phyloP scores from a whole-genome alignment of 495 filamentous ascomycete genomes.

The Xylaria longipes region DNA sequence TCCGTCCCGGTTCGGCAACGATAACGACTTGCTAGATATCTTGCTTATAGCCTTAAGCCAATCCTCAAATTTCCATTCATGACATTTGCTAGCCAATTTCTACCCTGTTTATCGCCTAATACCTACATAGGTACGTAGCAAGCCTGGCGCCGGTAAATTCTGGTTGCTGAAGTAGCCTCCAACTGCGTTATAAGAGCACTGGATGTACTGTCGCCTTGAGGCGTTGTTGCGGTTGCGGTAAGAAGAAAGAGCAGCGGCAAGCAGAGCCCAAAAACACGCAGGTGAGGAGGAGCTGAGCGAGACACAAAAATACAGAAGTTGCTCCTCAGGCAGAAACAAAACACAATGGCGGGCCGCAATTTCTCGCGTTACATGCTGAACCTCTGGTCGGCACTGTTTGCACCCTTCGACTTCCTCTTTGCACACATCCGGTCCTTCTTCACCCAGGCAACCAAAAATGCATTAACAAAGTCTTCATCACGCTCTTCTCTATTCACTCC shows the following conservation, averaged over 20 bases:
- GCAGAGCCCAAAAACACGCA: neutral
- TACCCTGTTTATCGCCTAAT: neutral
- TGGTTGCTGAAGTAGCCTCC: neutral
- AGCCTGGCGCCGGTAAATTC: neutral
- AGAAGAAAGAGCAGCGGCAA: neutral
- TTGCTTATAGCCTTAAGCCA: constrained; percentile 3
- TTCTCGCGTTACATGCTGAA: constrained; percentile 42
- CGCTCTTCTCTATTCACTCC: constrained; percentile 3
- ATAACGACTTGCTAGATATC: constrained; percentile 6
- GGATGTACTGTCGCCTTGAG: neutral
- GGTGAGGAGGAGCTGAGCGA: constrained; percentile 14
- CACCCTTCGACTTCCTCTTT: constrained; percentile 40
- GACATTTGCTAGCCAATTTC: neutral
- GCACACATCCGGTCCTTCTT: constrained; percentile 35
- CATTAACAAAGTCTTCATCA: neutral
- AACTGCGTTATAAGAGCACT: neutral
- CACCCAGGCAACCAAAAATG: constrained; percentile 21
- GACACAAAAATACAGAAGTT: constrained; percentile 16
- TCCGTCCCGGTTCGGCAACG: neutral
- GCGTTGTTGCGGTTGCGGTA: constrained; percentile 7
- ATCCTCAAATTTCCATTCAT: constrained; percentile 1
- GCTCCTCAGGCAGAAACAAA: constrained; percentile 27
- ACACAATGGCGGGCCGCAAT: constrained; percentile 44
- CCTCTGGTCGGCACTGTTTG: constrained; percentile 44
- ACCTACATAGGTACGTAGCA: neutral